phyloP scores from a whole-genome alignment of 2,329 filamentous ascomycete species.

The Sporothrix pseudoabietina region DNA sequence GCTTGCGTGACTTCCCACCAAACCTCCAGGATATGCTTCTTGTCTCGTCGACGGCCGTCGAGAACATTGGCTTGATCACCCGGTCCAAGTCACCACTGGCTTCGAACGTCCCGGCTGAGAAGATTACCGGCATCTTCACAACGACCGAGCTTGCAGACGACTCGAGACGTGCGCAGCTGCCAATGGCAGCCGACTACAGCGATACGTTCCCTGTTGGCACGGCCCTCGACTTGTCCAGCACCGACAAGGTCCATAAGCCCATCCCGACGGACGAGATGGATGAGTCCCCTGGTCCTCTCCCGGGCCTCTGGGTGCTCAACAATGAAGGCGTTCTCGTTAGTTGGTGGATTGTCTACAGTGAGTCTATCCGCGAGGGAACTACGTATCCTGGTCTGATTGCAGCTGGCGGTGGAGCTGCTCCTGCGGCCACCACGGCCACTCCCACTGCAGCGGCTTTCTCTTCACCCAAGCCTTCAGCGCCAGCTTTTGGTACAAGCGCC shows the following conservation, averaged over 20 bases:
- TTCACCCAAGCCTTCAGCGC: conserved; percentile 42
- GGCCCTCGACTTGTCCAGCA: conserved; percentile 80
- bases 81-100: conserved; percentile 70
- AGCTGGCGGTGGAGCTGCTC: conserved; percentile 42
- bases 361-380: conserved; percentile 74
- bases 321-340: conserved; percentile 81
- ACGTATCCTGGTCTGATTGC: conserved; percentile 71
- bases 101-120: conserved; percentile 59
- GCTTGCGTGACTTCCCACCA: conserved; percentile 78
- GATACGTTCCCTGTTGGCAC: conserved; percentile 81
- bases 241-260: conserved; percentile 75
- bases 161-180: conserved; percentile 72
- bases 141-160: conserved; percentile 73
- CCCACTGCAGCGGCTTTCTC: conserved; percentile 36
- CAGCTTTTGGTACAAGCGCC: conserved; percentile 38
- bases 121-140: conserved; percentile 69
- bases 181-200: conserved; percentile 65
- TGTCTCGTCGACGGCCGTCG: conserved; percentile 75
- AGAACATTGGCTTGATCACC: conserved; percentile 77
- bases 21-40: conserved; percentile 80
- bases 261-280: conserved; percentile 76
- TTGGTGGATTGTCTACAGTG: conserved; percentile 93
- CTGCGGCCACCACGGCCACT: conserved; percentile 33
- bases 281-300: conserved; percentile 77
- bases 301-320: conserved; percentile 81